Evolutionary conservation across 306 rosid species (phyloP).

Genomic region (Dryas alaskensis): DNA sequence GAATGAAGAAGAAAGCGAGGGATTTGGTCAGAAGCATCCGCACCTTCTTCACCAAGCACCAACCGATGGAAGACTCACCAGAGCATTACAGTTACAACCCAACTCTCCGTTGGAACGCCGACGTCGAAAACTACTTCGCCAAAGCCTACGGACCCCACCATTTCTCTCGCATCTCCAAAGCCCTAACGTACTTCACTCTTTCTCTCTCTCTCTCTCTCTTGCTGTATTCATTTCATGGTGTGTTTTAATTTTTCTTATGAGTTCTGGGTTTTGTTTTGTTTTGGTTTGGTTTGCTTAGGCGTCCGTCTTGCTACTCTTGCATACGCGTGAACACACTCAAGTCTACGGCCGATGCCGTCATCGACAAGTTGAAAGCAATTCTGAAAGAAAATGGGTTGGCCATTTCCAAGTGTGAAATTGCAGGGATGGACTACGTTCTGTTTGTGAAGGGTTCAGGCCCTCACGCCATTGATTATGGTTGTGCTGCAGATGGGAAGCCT

Average conservation of each 20-base stretch:
- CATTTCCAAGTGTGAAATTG: constrained; percentile 60
- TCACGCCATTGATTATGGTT: constrained; percentile 57
- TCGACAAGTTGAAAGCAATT: constrained; percentile 46
- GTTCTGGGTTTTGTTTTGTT: background rate
- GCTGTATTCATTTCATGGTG: background rate
- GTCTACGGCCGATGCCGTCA: constrained; percentile 54
- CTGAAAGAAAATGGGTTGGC: constrained; percentile 30
- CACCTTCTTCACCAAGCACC: constrained; percentile 26
- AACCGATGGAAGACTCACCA: constrained; percentile 47
- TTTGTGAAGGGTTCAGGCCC: constrained; percentile 90
- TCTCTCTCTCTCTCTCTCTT: background rate
- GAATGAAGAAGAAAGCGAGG: constrained; percentile 86
- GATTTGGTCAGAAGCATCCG: constrained; percentile 35
- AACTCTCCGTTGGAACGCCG: constrained; percentile 61
- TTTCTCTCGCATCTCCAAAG: constrained; percentile 72
- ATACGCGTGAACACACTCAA: constrained; percentile 72
- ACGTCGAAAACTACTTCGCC: constrained; percentile 60
- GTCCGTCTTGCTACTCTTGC: constrained; percentile 88
- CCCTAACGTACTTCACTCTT: constrained; percentile 52
- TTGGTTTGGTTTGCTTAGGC: constrained; percentile 34
- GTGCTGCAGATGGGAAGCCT: constrained; percentile 44
- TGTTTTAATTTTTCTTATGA: background rate
- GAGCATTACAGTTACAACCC: constrained; percentile 63
- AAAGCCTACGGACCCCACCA: constrained; percentile 65
- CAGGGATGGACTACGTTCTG: constrained; percentile 74